These are phyloP conservation scores for Paraurostyla sp. DNA, from an alignment of 73 alveolate genomes.

Conservation along the genomic window DNA sequence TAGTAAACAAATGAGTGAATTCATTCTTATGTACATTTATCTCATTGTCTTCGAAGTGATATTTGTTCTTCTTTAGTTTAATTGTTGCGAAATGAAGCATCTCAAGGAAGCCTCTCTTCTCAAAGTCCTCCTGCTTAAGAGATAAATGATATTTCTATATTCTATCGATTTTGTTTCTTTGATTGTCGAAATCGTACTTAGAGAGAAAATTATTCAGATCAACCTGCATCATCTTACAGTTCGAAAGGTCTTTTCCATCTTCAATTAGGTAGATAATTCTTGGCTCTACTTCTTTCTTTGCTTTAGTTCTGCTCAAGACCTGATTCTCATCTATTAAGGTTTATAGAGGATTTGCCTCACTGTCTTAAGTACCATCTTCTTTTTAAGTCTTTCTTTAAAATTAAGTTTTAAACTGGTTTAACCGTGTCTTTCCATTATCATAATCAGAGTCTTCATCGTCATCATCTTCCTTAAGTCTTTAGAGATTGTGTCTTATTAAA, in stretches of 20 bases:
- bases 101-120: conserved; percentile 49
- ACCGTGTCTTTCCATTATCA: too few species aligned
- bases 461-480: too few species aligned
- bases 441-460: too few species aligned
- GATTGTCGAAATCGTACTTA: conserved; percentile 7
- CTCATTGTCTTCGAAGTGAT: conserved; percentile 33
- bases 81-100: conserved; percentile 25
- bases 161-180: background rate
- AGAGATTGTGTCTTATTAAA: background rate
- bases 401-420: too few species aligned
- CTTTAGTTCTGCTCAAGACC: background rate
- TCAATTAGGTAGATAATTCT: background rate
- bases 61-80: background rate
- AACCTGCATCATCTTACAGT: background rate
- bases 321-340: conserved; percentile 15
- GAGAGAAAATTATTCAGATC: background rate
- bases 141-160: background rate
- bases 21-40: conserved; percentile 25
- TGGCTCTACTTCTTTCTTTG: background rate
- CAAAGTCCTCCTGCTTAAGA: conserved; percentile 32
- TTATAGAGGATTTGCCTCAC: background rate
- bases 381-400: too few species aligned
- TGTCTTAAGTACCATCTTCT: background rate
- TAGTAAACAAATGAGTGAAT: conserved; percentile 18
- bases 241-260: conserved; percentile 9